phyloP scores from a whole-genome alignment of 805 yeast genomes.

The Candida tallmaniae region DNA sequence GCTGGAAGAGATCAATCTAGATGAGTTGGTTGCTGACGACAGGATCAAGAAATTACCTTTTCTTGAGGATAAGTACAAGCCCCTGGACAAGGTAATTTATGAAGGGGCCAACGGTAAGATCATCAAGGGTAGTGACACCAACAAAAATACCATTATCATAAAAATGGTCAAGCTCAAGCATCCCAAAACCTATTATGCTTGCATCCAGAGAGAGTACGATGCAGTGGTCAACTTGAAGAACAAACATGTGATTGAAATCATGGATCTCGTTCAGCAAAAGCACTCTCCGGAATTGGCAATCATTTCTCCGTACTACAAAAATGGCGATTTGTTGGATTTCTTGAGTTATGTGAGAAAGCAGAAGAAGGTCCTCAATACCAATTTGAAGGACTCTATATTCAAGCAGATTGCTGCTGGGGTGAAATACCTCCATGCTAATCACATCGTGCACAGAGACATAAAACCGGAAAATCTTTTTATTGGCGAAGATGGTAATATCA shows the following conservation, averaged over 20 bases:
- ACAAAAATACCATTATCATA: slow-evolving; percentile 21
- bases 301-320: slow-evolving; percentile 37
- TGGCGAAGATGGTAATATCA: slow-evolving; percentile 40
- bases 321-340: slow-evolving; percentile 46
- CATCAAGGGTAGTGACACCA: slow-evolving; percentile 24
- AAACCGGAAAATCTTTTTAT: slow-evolving; percentile 53
- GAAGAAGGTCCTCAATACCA: slow-evolving; percentile 24
- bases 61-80: slow-evolving; percentile 2
- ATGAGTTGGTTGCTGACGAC: too few relatives aligned
- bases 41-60: background rate
- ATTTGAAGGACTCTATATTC: slow-evolving; percentile 43
- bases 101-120: slow-evolving; percentile 42
- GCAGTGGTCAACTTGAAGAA: slow-evolving; percentile 23
- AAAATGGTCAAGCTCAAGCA: slow-evolving; percentile 25
- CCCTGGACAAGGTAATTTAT: slow-evolving; percentile 13
- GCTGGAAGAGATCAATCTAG: background rate
- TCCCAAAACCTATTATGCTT: slow-evolving; percentile 12
- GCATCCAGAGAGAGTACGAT: slow-evolving; percentile 28
- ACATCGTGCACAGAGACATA: slow-evolving; percentile 47
- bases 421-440: slow-evolving; percentile 37
- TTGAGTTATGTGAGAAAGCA: slow-evolving; percentile 35
- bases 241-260: slow-evolving; percentile 24
- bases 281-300: slow-evolving; percentile 22
- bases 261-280: slow-evolving; percentile 19
- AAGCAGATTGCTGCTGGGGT: slow-evolving; percentile 44